Evolutionary conservation across 2,329 filamentous ascomycete species (phyloP).

Genomic region (Talaromyces piceae): DNA sequence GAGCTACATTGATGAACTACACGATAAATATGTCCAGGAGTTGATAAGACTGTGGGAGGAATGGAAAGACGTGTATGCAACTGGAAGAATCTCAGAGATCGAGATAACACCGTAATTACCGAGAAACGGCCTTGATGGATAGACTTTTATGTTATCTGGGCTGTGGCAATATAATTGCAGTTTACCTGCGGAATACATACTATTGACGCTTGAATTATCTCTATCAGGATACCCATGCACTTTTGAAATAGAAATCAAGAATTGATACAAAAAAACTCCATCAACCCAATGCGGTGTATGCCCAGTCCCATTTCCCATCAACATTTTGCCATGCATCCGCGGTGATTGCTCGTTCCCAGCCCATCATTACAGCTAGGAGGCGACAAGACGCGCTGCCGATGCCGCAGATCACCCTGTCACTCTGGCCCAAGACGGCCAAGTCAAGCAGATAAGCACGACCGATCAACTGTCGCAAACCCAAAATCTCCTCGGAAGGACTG

Average conservation of each 20-base stretch:
- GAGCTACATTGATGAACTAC: conserved; percentile 71
- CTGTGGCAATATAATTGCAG: neutral
- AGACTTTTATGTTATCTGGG: neutral
- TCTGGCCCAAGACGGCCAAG: conserved; percentile 61
- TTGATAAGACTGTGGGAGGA: conserved; percentile 40
- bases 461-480: conserved; percentile 63
- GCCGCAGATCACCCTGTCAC: conserved; percentile 67
- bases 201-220: neutral
- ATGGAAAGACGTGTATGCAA: conserved; percentile 41
- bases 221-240: neutral
- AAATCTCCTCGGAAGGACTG: conserved; percentile 37
- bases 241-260: neutral
- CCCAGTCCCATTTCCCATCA: conserved; percentile 63
- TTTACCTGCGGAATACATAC: neutral
- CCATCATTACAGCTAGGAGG: conserved; percentile 76
- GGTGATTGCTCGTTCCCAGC: conserved; percentile 61
- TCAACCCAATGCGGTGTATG: conserved; percentile 13
- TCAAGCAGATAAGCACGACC: conserved; percentile 78
- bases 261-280: neutral
- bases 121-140: conserved; percentile 3
- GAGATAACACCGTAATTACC: conserved; percentile 33
- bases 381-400: conserved; percentile 60
- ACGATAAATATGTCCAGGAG: conserved; percentile 66
- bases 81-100: conserved; percentile 36
- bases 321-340: conserved; percentile 66